Evolutionary conservation across 129 eudicot genomes (phyloP).

Genomic region (Tagetes erecta): DNA sequence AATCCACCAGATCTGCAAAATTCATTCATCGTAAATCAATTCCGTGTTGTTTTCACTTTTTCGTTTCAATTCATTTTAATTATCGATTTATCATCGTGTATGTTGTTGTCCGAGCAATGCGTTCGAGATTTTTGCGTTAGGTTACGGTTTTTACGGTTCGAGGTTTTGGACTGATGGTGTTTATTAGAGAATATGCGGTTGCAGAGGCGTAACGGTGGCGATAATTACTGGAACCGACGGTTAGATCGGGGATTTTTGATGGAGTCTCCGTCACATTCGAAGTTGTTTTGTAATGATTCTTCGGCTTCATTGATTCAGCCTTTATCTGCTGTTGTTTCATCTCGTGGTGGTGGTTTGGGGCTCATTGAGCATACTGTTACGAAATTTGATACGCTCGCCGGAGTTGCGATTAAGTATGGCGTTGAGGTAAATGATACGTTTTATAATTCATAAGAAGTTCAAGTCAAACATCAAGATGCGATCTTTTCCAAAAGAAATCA

Average conservation of each 20-base stretch:
- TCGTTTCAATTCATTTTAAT: not conserved
- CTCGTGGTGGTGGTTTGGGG: slow-evolving; percentile 34
- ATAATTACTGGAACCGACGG: slow-evolving; percentile 19
- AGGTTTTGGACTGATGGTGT: slow-evolving; percentile 31
- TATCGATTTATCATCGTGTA: slow-evolving; percentile 19
- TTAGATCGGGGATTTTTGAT: slow-evolving; percentile 35
- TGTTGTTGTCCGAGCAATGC: slow-evolving; percentile 20
- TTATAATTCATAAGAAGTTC: too few relatives aligned
- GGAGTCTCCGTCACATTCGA: slow-evolving; percentile 32
- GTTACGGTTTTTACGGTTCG: slow-evolving; percentile 15
- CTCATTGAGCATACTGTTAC: slow-evolving; percentile 67
- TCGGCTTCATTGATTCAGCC: slow-evolving; percentile 31
- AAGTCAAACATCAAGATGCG: too few relatives aligned
- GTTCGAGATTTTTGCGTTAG: slow-evolving; percentile 16
- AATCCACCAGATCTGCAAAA: slow-evolving; percentile 21
- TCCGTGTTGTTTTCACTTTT: not conserved
- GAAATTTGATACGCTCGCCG: slow-evolving; percentile 88
- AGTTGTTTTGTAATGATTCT: slow-evolving; percentile 29
- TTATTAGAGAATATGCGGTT: slow-evolving; percentile 31
- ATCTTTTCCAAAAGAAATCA: too few relatives aligned
- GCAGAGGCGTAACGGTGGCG: slow-evolving; percentile 34
- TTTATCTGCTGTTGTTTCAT: slow-evolving; percentile 16
- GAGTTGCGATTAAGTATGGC: slow-evolving; percentile 90
- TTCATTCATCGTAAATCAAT: not conserved
- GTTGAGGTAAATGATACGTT: slow-evolving; percentile 86